Base-by-base conservation (phyloP, 805 yeast genomes). In the Yueomyces sp. region DNA sequence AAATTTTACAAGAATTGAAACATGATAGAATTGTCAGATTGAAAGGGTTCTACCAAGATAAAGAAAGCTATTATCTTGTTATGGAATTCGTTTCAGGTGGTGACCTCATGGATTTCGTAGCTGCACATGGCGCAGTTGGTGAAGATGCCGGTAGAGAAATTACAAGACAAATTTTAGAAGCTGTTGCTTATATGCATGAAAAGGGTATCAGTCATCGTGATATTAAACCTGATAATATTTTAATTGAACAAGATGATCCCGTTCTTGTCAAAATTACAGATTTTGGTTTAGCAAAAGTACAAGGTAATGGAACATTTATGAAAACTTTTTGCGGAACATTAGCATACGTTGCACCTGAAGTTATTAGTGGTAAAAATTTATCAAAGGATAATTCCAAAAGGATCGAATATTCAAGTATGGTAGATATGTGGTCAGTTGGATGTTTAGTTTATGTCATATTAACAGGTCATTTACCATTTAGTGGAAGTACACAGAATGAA, bases 41-140 rank as follows among this genome's bases (percentile, higher is more conserved):
- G 42, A 79, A 83, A 56, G 92, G 87, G 4, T 85, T 83, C 54
- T 87, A 79, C 57, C 95, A 88, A 57, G 96, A 90, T 57, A 65
- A 69, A 4, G 84, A 81, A 46, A 76, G 74, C 54, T 85, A 85
- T 60, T 90, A 85, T 59, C 68, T 92, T 49, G 90, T 92, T 5
- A 90, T 92, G 96, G 98, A 92, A 57, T 84, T 80, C 54, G 94
- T 92, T 29, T 81, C 94, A 2, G 96, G 96, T 12, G 99, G 98
- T 28, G 99, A 92, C 61, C 67, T 92, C 42, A 92, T 92, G 98
- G 98, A 92, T 65, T 88, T 85, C 63, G 94, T 90, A 2, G 90
- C 94, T 1, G 85, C 87, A 2, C 82, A 85, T 62, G 96, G 96
- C 2, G 77, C 90, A 2, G 83, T 92, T 26, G 90, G 90, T 11